phyloP scores from a whole-genome alignment of 2,329 filamentous ascomycete genomes.

The Colletotrichum sp. region DNA sequence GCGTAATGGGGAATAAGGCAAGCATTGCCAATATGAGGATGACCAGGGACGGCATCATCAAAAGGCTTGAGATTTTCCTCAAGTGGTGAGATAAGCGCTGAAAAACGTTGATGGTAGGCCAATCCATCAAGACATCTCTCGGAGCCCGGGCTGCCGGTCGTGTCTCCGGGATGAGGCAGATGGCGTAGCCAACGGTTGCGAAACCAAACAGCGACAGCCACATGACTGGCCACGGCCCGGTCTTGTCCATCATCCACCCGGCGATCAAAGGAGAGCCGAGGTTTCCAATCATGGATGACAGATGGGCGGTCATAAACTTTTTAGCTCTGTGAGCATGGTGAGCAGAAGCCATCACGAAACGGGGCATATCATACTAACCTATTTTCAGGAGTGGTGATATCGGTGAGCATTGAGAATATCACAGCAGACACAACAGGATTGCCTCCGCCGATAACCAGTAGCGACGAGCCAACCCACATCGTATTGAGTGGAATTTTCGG shows the following conservation, averaged over 20 bases:
- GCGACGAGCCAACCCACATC: background rate
- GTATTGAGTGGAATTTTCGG: slow-evolving; percentile 21
- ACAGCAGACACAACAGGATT: slow-evolving; percentile 33
- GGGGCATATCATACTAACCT: background rate
- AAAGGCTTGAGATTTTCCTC: background rate
- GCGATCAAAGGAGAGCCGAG: slow-evolving; percentile 40
- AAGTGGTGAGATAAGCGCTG: background rate
- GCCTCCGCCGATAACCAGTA: slow-evolving; percentile 40
- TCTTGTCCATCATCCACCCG: slow-evolving; percentile 37
- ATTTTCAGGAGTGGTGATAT: slow-evolving; percentile 39
- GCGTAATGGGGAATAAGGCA: background rate
- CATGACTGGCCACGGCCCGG: slow-evolving; percentile 31
- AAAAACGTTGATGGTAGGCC: background rate
- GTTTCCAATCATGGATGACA: slow-evolving; percentile 34
- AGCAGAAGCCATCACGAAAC: background rate
- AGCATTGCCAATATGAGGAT: slow-evolving; percentile 30
- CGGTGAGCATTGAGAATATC: slow-evolving; percentile 39
- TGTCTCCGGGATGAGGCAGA: background rate
- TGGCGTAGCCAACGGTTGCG: background rate
- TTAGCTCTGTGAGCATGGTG: slow-evolving; percentile 31
- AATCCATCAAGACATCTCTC: background rate
- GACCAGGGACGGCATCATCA: slow-evolving; percentile 12
- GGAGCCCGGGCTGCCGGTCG: background rate
- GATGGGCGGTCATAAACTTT: slow-evolving; percentile 36
- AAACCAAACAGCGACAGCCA: background rate